These are phyloP conservation scores for Didymella keratinophila DNA, from an alignment of 2,329 filamentous ascomycete species.

Conservation along the genomic window DNA sequence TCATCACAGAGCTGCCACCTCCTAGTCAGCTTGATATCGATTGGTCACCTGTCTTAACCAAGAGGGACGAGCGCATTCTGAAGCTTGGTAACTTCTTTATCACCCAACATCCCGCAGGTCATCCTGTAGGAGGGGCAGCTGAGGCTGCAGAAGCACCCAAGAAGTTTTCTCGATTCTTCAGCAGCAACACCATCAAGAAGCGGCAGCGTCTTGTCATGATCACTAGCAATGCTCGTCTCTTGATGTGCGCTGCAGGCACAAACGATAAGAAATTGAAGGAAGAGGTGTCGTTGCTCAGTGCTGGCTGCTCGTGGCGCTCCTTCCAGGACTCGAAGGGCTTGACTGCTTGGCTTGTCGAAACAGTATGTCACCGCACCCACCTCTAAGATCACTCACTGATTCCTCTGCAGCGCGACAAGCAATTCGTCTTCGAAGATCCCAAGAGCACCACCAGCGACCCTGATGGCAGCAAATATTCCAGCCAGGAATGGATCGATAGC, in stretches of 20 bases:
- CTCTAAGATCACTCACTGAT: neutral
- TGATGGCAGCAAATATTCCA: conserved; percentile 71
- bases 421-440: conserved; percentile 92
- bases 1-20: conserved; percentile 96
- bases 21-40: conserved; percentile 97
- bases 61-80: conserved; percentile 89
- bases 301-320: conserved; percentile 79
- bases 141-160: conserved; percentile 71
- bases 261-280: conserved; percentile 96
- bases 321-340: conserved; percentile 87
- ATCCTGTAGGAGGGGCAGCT: conserved; percentile 75
- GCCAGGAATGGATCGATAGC: conserved; percentile 91
- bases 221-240: conserved; percentile 87
- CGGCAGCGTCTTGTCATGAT: conserved; percentile 93
- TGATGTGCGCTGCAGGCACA: conserved; percentile 88
- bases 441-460: conserved; percentile 73
- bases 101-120: conserved; percentile 76
- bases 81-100: conserved; percentile 93
- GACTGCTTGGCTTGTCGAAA: conserved; percentile 89
- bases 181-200: conserved; percentile 89
- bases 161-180: conserved; percentile 93
- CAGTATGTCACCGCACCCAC: conserved; percentile 67
- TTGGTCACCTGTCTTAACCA: conserved; percentile 94
- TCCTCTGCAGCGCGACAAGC: conserved; percentile 77
- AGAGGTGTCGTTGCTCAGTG: conserved; percentile 82